Percentiles rank a stretch among this genome's conserved stretches.
Evolutionary conservation across 768 basidiomycete genomes (phyloP).

Genomic region (Chalciporus sphaerocephalus): DNA sequence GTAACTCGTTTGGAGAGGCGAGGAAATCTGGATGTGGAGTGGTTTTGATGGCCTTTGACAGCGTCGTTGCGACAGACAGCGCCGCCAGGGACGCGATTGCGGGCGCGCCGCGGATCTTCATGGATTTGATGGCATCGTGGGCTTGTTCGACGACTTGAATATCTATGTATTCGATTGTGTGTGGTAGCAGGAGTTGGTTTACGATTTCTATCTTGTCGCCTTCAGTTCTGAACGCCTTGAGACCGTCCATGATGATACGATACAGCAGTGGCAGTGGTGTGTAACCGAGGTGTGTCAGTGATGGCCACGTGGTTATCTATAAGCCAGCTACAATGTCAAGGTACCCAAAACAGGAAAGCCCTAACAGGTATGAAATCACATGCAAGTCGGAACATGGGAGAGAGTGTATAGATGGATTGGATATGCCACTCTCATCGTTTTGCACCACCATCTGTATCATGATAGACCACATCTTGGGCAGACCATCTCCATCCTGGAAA

Average conservation of each 20-base stretch:
- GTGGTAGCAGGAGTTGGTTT: constrained; percentile 85
- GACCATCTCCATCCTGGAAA: constrained; percentile 88
- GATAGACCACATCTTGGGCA: constrained; percentile 91
- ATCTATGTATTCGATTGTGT: constrained; percentile 59
- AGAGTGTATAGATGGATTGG: not conserved
- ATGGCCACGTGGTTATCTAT: constrained; percentile 10
- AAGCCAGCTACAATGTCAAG: not conserved
- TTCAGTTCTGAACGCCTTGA: constrained; percentile 41
- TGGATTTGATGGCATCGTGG: constrained; percentile 90
- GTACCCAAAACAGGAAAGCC: constrained; percentile 19
- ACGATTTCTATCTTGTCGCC: constrained; percentile 73
- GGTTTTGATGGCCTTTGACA: constrained; percentile 49
- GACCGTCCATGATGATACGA: constrained; percentile 21
- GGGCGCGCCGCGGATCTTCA: constrained; percentile 96
- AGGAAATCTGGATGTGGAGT: constrained; percentile 52
- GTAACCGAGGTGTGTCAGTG: no score
- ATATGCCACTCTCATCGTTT: not conserved
- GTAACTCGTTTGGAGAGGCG: constrained; percentile 47
- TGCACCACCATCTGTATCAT: constrained; percentile 39
- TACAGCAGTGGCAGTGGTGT: no score
- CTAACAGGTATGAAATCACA: constrained; percentile 29
- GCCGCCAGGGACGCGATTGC: constrained; percentile 92
- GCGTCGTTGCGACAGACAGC: constrained; percentile 64
- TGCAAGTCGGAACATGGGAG: constrained; percentile 15
- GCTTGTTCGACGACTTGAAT: constrained; percentile 78